A percentile compares a stretch with the other conserved stretches of the same genome.
Conservation (phyloP, 257 asterid species). For the Primulina tabacum region DNA sequence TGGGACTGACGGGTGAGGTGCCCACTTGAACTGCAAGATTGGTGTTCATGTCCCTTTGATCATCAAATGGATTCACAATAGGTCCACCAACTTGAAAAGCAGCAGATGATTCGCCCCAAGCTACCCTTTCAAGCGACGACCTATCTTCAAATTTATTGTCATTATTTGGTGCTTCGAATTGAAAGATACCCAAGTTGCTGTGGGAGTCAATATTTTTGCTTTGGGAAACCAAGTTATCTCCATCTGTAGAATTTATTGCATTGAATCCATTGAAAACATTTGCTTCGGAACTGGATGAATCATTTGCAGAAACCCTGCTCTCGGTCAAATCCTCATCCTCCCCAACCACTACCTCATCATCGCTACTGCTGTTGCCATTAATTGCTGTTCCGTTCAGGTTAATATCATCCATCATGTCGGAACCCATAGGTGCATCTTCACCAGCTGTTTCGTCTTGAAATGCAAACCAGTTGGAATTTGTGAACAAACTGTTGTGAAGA, state of each 20-base stretch:
- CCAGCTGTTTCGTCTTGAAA: slow-evolving; percentile 76
- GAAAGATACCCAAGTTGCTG: slow-evolving; percentile 52
- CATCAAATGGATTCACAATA: slow-evolving; percentile 65
- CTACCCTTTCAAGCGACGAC: slow-evolving; percentile 90
- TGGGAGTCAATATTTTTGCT: slow-evolving; percentile 37
- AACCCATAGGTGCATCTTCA: slow-evolving; percentile 43
- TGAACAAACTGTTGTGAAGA: slow-evolving; percentile 74
- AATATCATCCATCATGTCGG: slow-evolving; percentile 58
- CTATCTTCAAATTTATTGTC: slow-evolving; percentile 74
- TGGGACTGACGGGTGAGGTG: slow-evolving; percentile 29
- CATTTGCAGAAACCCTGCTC: slow-evolving; percentile 38
- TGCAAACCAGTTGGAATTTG: slow-evolving; percentile 99
- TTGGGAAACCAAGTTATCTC: slow-evolving; percentile 23
- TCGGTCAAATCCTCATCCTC: slow-evolving; percentile 69
- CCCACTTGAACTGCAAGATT: slow-evolving; percentile 29
- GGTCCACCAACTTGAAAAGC: slow-evolving; percentile 62
- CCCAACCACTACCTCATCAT: slow-evolving; percentile 93
- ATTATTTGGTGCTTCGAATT: slow-evolving; percentile 59
- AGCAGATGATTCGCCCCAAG: slow-evolving; percentile 65
- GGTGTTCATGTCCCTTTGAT: slow-evolving; percentile 29
- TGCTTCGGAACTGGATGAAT: slow-evolving; percentile 31
- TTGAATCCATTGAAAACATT: slow-evolving; percentile 29
- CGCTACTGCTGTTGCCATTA: slow-evolving; percentile 61
- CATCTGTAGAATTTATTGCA: slow-evolving; percentile 21
- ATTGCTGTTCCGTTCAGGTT: slow-evolving; percentile 55